Base-by-base conservation (phyloP, 2,329 filamentous ascomycete species). In the Cercospora citrullina region DNA sequence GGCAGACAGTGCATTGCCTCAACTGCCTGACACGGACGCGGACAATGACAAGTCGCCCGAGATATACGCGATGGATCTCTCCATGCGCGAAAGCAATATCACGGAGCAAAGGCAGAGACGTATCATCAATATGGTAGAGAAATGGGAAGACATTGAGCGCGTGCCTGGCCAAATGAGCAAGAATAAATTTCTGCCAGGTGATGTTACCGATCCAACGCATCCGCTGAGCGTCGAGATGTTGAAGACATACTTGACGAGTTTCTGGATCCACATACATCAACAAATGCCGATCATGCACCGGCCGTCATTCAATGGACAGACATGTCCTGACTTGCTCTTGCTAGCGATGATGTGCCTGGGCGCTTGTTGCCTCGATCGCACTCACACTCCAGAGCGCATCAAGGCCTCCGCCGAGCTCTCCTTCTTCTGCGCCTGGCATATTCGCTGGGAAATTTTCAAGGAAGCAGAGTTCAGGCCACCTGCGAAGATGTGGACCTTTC, bases 391-490 rank as follows among this genome's bases (percentile, higher is more conserved):
- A 30, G 87, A 90, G 65, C 84, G 91, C 2, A 93, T 91, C 5
- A 87, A 91, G 74, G 87, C 89, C 16, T 92, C 91, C n/a, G 89
- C 92, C 0, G 89, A 94, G 72, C 82, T 98, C 23, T 92, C 94
- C 26, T 94, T 94, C 77, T 97, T 98, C 75, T 81, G 97, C 36
- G 93, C 93, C 0, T 95, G 92, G 89, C 92, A 97, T 80, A 82
- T 97, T n/a, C 87, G 95, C 65, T 97, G 94, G 92, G 92, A 96
- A 78, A 91, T 97, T 42, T 97, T 98, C 77, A 95, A 94, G 85
- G 91, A 97, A 77, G 85, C 87, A 14, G 92, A 94, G 79, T 97
- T 96, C 80, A 86, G 92, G 18, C 94, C 95, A 1, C 94, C 95
- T 0, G 94, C 94, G 8, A 97, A 96, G 80, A 82, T 99, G 7